Percentiles rank a stretch among this genome's conserved stretches.
phyloP scores from a whole-genome alignment of 2,329 filamentous ascomycete species.

The Cytospora mali region DNA sequence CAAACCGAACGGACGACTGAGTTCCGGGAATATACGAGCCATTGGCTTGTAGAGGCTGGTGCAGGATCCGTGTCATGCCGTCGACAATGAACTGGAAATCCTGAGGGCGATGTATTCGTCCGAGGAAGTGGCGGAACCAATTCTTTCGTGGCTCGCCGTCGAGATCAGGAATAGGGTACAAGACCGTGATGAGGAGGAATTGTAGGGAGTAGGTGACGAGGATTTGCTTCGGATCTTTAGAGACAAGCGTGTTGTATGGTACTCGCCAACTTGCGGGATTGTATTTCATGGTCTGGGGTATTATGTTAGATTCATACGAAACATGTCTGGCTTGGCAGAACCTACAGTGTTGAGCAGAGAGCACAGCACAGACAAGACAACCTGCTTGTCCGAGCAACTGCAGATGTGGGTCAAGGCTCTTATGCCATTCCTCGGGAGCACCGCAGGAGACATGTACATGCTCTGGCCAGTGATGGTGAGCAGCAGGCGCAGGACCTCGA shows the following conservation, averaged over 20 bases:
- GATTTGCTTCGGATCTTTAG: constrained; percentile 86
- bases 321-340: not conserved
- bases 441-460: constrained; percentile 84
- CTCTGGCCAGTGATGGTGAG: constrained; percentile 86
- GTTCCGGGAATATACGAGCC: constrained; percentile 85
- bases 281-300: constrained; percentile 79
- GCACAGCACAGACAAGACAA: constrained; percentile 86
- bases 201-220: constrained; percentile 92
- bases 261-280: constrained; percentile 93
- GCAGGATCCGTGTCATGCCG: constrained; percentile 88
- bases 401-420: constrained; percentile 87
- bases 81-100: constrained; percentile 98
- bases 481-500: constrained; percentile 83
- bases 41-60: constrained; percentile 88
- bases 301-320: constrained; percentile 18
- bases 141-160: constrained; percentile 76
- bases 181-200: constrained; percentile 78
- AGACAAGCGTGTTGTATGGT: constrained; percentile 89
- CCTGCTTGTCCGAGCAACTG: constrained; percentile 85
- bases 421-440: constrained; percentile 80
- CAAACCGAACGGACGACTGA: constrained; percentile 79
- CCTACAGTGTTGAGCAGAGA: constrained; percentile 88
- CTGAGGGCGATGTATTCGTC: constrained; percentile 86
- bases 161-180: constrained; percentile 86
- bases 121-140: constrained; percentile 89